Evolutionary conservation across 352 stramenopile genomes (phyloP), one percentile per base, ranked within the genome.

Genomic region (Pythium plurisporium): DNA sequence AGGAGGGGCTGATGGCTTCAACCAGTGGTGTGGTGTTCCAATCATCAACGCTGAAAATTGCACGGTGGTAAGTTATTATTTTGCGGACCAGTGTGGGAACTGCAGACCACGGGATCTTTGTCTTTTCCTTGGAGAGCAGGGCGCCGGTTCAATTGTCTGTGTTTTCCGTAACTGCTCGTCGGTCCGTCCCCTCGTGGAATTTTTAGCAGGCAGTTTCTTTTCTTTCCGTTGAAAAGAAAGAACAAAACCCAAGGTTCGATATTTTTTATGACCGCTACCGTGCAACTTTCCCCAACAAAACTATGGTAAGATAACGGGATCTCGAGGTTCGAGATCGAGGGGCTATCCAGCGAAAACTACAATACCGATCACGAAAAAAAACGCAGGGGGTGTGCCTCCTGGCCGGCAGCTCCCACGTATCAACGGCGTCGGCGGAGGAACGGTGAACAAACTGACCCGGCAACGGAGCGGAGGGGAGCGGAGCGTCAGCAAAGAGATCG

Each of bases 161-260:
- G 55, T 63, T 63, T 57, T 62, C 42, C 23, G 55, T 44, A 64
- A 53, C 47, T 34, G 54, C 47, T 29, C 36, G 30, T 38, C 20
- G n/a, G 22, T 31, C 40, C 11, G 15, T 15, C 30, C 34, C 2
- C 19, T 37, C 19, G 25, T 17, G 29, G 55, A 55, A 55, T 38
- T 64, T 64, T 47, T 57, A 22, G 14, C 9, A n/a, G 52, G 33
- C 55, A 10, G 55, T 62, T 63, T 43, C 41, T 41, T 47, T 61
- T 47, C 33, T 53, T 53, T 33, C 41, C 53, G 31, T 53, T 60
- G 53, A 64, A 64, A 64, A 64, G 56, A 64, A 64, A 58, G 56
- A 64, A 64, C 46, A 58, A 58, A 52, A 61, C 5, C 14, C 8
- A n/a, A 36, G 42, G 7, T 49, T 49, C 42, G 42, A 49, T 49